Evolutionary conservation across 2,329 filamentous ascomycete genomes (phyloP).

Genomic region (Biscogniauxia marginata): DNA sequence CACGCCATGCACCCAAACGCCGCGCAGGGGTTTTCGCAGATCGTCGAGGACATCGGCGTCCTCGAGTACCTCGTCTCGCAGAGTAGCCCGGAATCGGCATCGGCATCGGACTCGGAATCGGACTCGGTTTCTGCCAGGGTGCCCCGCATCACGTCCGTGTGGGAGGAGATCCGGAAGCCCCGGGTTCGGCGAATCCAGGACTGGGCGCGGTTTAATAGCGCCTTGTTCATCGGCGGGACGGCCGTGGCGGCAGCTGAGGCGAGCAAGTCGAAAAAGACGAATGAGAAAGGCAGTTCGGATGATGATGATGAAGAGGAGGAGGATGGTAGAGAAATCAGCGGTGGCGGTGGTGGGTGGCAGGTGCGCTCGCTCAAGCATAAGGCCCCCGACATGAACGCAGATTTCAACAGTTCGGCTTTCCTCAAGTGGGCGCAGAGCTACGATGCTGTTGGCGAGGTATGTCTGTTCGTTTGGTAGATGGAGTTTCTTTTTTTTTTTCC

Average conservation of each 20-base stretch:
- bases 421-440: conserved; percentile 7
- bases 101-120: background rate
- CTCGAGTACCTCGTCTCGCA: conserved; percentile 6
- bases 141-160: background rate
- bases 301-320: background rate
- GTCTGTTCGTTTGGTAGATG: too few species aligned
- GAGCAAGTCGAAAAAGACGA: conserved; percentile 3
- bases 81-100: background rate
- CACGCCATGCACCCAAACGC: conserved; percentile 10
- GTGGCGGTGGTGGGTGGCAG: conserved; percentile 2
- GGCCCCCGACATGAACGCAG: conserved; percentile 1
- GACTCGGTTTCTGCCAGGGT: background rate
- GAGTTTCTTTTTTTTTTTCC: too few species aligned
- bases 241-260: too few species aligned
- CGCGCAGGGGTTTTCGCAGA: conserved; percentile 8
- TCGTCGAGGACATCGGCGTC: conserved; percentile 9
- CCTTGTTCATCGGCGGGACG: background rate
- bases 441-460: conserved; percentile 6
- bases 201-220: background rate
- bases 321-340: too few species aligned
- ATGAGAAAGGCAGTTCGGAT: conserved; percentile 3
- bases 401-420: conserved; percentile 6
- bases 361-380: conserved; percentile 4
- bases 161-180: conserved; percentile 5
- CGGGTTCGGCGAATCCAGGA: conserved; percentile 6